phyloP scores from a whole-genome alignment of 257 asterid species.

The Handroanthus guayacan region DNA sequence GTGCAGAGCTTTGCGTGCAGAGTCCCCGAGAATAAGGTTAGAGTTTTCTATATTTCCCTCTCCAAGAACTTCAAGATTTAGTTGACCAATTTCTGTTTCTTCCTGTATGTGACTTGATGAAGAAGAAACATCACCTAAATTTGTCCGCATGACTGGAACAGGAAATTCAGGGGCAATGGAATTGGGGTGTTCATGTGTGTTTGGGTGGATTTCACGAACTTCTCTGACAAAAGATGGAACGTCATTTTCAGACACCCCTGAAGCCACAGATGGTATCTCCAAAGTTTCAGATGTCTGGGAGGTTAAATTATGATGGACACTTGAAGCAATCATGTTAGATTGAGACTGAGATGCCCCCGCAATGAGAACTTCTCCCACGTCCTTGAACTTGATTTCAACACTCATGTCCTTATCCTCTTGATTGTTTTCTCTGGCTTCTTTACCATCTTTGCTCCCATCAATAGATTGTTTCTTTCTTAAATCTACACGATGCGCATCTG shows the following conservation, averaged over 20 bases:
- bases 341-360: constrained; percentile 43
- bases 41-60: constrained; percentile 42
- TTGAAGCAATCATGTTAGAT: constrained; percentile 45
- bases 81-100: constrained; percentile 44
- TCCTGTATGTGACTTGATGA: constrained; percentile 41
- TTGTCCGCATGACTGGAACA: constrained; percentile 40
- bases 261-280: constrained; percentile 40
- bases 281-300: constrained; percentile 44
- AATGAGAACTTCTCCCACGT: constrained; percentile 45
- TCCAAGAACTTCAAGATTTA: constrained; percentile 41
- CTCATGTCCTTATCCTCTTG: constrained; percentile 29
- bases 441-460: constrained; percentile 35
- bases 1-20: constrained; percentile 67
- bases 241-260: constrained; percentile 38
- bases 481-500: constrained; percentile 43
- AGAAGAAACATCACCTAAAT: constrained; percentile 40
- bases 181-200: constrained; percentile 42
- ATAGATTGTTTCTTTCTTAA: constrained; percentile 38
- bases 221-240: constrained; percentile 41
- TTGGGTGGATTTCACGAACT: constrained; percentile 46
- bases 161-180: constrained; percentile 47
- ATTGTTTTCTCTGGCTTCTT: constrained; percentile 45
- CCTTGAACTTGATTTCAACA: constrained; percentile 40
- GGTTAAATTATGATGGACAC: constrained; percentile 38
- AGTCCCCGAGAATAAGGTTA: constrained; percentile 47